Evolutionary conservation across 2,329 filamentous ascomycete genomes (phyloP).

Genomic region (Microdochium trichocladiopsis): DNA sequence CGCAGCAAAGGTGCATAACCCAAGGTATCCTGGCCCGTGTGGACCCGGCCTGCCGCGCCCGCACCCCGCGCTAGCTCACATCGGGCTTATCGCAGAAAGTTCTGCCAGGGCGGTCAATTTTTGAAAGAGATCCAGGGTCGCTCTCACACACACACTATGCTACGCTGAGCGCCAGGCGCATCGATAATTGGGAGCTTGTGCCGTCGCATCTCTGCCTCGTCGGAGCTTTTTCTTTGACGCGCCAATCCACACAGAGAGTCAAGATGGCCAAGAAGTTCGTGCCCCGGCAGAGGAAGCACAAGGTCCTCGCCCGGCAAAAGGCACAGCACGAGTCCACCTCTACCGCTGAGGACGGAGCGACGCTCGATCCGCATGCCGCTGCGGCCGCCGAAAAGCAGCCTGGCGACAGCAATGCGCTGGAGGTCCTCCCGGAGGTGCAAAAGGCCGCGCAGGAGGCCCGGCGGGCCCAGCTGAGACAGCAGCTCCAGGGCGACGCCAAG

Average conservation of each 20-base stretch:
- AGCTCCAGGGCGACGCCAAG: constrained; percentile 45
- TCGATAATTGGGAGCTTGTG: constrained; percentile 2
- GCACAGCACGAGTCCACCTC: constrained; percentile 18
- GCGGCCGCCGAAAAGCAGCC: constrained; percentile 24
- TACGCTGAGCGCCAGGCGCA: not conserved
- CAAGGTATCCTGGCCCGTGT: not conserved
- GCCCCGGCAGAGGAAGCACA: constrained; percentile 61
- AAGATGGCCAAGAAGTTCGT: constrained; percentile 51
- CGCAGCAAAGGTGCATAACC: not conserved
- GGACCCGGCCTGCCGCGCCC: too few species aligned
- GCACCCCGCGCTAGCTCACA: not conserved
- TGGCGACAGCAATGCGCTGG: constrained; percentile 46
- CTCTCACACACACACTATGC: too few species aligned
- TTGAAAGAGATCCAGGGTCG: not conserved
- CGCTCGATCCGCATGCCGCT: constrained; percentile 16
- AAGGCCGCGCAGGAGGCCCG: constrained; percentile 39
- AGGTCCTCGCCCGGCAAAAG: constrained; percentile 57
- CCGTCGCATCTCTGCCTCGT: constrained; percentile 4
- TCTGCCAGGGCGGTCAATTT: constrained; percentile 1
- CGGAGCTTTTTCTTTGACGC: constrained; percentile 1
- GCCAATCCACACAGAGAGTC: constrained; percentile 1
- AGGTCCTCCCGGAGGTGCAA: constrained; percentile 39
- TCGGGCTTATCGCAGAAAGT: constrained; percentile 2
- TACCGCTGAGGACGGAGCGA: not conserved
- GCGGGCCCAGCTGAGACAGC: constrained; percentile 47